Conservation (phyloP, 2,329 filamentous ascomycete species). For the Periconia digitata region DNA sequence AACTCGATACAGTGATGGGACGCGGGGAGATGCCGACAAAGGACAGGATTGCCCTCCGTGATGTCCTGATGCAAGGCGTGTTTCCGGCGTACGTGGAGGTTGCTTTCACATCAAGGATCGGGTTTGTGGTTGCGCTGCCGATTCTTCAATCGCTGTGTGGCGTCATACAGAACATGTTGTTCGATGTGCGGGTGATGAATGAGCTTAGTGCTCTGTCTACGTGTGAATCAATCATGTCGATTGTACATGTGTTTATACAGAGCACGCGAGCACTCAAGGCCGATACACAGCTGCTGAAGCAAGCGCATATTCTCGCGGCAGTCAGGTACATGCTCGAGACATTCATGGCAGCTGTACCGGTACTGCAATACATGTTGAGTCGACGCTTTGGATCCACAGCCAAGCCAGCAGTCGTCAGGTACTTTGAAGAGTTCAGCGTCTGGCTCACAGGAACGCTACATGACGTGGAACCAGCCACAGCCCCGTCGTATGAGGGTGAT, state of each 20-base stretch:
- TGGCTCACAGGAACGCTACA: conserved; percentile 34
- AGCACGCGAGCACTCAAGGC: conserved; percentile 41
- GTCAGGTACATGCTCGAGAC: conserved; percentile 45
- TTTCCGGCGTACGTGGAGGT: conserved; percentile 60
- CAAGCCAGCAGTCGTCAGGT: conserved; percentile 35
- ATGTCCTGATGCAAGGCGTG: conserved; percentile 55
- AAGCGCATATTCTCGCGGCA: conserved; percentile 43
- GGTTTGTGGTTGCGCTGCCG: conserved; percentile 57
- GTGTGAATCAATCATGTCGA: conserved; percentile 37
- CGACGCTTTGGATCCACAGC: conserved; percentile 23
- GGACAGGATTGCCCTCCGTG: conserved; percentile 50
- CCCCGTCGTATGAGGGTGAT: conserved; percentile 19
- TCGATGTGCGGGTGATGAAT: conserved; percentile 49
- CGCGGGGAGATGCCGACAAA: conserved; percentile 46
- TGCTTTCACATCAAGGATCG: conserved; percentile 47
- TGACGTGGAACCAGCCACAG: conserved; percentile 15
- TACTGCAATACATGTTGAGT: conserved; percentile 52
- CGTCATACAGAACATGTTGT: conserved; percentile 48
- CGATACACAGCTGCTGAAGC: conserved; percentile 37
- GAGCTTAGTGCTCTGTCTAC: conserved; percentile 40
- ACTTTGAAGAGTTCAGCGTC: conserved; percentile 44
- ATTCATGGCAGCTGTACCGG: conserved; percentile 43
- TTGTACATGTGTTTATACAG: conserved; percentile 44
- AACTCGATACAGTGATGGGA: conserved; percentile 55
- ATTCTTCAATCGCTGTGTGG: conserved; percentile 52